Conservation (phyloP, 352 stramenopile species). For the Phytophthora brassicae region DNA sequence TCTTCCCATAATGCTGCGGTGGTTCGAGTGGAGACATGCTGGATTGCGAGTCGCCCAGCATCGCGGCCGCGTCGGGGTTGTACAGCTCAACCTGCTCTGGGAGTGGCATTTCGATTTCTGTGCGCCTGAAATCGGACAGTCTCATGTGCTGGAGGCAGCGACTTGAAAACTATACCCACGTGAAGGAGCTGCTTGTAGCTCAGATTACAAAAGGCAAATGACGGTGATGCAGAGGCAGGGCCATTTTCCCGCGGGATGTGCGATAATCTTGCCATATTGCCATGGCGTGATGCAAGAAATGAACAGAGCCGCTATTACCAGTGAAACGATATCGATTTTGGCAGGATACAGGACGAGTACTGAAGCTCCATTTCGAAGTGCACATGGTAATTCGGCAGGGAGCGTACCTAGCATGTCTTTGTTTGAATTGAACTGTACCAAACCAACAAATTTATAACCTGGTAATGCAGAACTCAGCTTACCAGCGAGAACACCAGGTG, state of each 20-base stretch:
- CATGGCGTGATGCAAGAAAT: slow-evolving; percentile 15
- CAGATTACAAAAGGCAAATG: too few relatives aligned
- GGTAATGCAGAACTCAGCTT: too few relatives aligned
- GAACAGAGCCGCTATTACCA: slow-evolving; percentile 8
- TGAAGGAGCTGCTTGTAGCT: too few relatives aligned
- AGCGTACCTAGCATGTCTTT: too few relatives aligned
- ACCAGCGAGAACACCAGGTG: not conserved
- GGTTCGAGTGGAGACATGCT: slow-evolving; percentile 32
- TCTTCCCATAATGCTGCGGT: slow-evolving; percentile 34
- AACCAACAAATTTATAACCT: too few relatives aligned
- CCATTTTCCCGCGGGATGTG: slow-evolving; percentile 24
- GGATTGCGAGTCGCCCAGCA: slow-evolving; percentile 27
- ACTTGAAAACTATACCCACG: slow-evolving; percentile 28
- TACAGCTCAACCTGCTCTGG: slow-evolving; percentile 31
- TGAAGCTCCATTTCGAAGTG: too few relatives aligned
- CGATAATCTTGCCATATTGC: too few relatives aligned
- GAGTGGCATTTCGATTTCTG: slow-evolving; percentile 31
- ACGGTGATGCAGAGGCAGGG: slow-evolving; percentile 24
- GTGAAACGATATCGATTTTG: too few relatives aligned
- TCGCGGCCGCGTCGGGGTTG: slow-evolving; percentile 22
- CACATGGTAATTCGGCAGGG: slow-evolving; percentile 27
- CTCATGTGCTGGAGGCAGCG: slow-evolving; percentile 19
- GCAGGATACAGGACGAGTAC: too few relatives aligned
- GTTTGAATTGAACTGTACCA: too few relatives aligned
- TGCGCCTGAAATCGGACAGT: slow-evolving; percentile 9